Base-by-base conservation (phyloP, 208 protist genomes). In the Acanthamoeba lenticulata region DNA sequence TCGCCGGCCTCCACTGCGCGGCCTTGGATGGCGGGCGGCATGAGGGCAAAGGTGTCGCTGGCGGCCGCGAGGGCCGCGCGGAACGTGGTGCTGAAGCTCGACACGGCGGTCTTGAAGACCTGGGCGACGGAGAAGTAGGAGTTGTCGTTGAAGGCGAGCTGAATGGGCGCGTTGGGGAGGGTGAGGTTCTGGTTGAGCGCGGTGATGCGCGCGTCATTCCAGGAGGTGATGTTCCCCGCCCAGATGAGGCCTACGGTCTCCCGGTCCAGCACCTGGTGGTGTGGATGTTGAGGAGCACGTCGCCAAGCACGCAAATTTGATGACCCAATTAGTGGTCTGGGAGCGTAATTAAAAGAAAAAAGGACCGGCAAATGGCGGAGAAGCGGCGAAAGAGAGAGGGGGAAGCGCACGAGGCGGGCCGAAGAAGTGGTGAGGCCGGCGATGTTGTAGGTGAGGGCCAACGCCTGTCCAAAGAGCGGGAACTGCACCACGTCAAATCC, bases 201-300 rank as follows among this genome's bases (percentile, higher is more conserved):
- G 11, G 7, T n/a, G n/a, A 86, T 86, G 77, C 38, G 38, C 24
- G 77, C 7, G 36, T 86, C 77, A 27, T 47, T 86, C 77, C 77
- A 86, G 13, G 9, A 44, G 77, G 77, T 86, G 77, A 86, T 47
- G 38, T 86, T 86, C 7, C 77, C 77, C 77, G 45, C 11, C 77
- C 77, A 86, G 45, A 86, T 86, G 34, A 57, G 15, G 27, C 38
- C 77, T n/a, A 86, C 15, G 11, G 77, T 86, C 27, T 86, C 45
- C 77, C 77, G 7, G 42, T 86, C 77, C 38, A 86, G 57, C 27
- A 86, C 77, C 77, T 86, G n/a, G n/a, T n/a, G n/a, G n/a, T n/a
- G n/a, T n/a, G n/a, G n/a, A n/a, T n/a, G n/a, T n/a, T n/a, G n/a
- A n/a, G n/a, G n/a, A 29, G n/a, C 27, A 72, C 27, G n/a, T n/a